Base-by-base conservation (phyloP, 1,284 basidiomycete species). In the Marasmius fiardii region DNA sequence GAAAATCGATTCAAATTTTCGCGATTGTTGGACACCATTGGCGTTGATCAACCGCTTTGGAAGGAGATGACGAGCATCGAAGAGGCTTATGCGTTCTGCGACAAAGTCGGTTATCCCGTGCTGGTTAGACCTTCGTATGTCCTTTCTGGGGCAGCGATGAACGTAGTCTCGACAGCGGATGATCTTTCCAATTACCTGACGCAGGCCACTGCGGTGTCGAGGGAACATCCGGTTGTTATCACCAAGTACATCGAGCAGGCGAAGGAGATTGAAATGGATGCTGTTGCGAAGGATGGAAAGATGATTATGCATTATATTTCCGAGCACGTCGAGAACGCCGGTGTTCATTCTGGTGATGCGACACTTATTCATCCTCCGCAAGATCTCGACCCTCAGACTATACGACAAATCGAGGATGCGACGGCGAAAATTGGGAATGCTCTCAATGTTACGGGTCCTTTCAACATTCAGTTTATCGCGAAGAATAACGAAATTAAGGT, bases 401-500 rank as follows among this genome's bases (percentile, higher is more conserved):
- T 99, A 53, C 85, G 90, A 53, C 92, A 94, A 68, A 98, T 99
- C 65, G 95, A 95, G 71, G 92, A 95, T 65, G 96, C 96, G 16
- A 98, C 96, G 1, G 87, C 88, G 47, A 99, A 98, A 82, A 98
- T 99, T 61, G 96, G 93, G 28, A 90, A 93, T 61, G 95, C 95
- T n/a, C 85, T 99, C 58, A 97, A 99, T 70, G 95, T 99, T 53
- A 98, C 96, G 3, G 97, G 96, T 24, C 97, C 96, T 2, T 98
- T 92, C 84, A 99, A 99, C 74, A 99, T 99, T 69, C 97, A 99
- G 77, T 98, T 99, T 77, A 98, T 99, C 66, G 95, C 95, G 57
- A 99, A 99, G 83, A 92, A 98, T 77, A 98, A 98, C 77, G 96
- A 98, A 73, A 98, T 98, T 82, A 98, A 99, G 82, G 96, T 99